Conservation (phyloP, 768 basidiomycete species). For the Boletus tylopilopsis region DNA sequence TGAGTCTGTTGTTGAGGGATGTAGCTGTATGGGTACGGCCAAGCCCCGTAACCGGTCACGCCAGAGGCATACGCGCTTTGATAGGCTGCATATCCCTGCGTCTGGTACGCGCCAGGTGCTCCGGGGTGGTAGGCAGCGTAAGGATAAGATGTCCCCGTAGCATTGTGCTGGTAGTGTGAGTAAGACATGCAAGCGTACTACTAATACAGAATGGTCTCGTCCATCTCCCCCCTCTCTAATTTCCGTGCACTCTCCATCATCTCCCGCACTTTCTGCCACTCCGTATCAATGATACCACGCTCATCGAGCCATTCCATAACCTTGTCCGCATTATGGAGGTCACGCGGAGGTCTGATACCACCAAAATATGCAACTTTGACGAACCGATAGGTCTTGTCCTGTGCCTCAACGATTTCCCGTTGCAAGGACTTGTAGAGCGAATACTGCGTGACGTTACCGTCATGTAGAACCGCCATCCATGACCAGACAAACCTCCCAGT, state of each 20-base stretch:
- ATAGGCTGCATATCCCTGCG: constrained; percentile 49
- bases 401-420: constrained; percentile 56
- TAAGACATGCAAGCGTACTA: constrained; percentile 27
- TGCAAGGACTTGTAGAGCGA: constrained; percentile 57
- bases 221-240: constrained; percentile 53
- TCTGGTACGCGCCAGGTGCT: constrained; percentile 41
- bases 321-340: constrained; percentile 70
- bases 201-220: constrained; percentile 8
- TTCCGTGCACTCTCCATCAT: constrained; percentile 74
- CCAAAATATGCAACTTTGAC: constrained; percentile 55
- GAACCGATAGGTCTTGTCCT: constrained; percentile 42
- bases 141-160: constrained; percentile 56
- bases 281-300: constrained; percentile 58
- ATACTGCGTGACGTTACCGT: constrained; percentile 42
- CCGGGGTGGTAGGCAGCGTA: constrained; percentile 61
- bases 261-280: constrained; percentile 66
- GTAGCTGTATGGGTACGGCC: constrained; percentile 70
- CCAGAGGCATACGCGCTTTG: constrained; percentile 53
- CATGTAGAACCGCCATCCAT: background rate
- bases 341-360: constrained; percentile 57
- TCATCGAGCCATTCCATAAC: constrained; percentile 80
- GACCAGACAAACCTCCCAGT: constrained; percentile 70
- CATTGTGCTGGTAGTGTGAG: constrained; percentile 34
- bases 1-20: constrained; percentile 38
- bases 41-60: constrained; percentile 63